Percentiles rank a stretch among this genome's conserved stretches.
Conservation (phyloP, 148 eudicot species). For the Persicaria tinctoria region DNA sequence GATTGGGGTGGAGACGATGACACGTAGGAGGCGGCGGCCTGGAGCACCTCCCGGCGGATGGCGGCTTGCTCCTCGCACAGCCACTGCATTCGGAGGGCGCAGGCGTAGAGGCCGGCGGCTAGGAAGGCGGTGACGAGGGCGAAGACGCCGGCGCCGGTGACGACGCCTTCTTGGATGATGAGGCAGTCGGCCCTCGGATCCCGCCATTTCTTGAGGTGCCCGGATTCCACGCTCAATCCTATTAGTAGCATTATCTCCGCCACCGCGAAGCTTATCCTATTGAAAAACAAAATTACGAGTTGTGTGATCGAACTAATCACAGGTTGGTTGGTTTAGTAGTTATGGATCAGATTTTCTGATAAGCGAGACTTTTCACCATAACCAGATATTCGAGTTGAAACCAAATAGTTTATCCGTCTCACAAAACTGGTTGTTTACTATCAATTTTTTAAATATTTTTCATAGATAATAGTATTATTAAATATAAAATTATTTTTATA, state of each 20-base stretch:
- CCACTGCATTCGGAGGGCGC: conserved; percentile 46
- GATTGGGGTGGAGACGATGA: conserved; percentile 52
- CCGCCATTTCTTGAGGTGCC: conserved; percentile 68
- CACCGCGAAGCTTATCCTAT: conserved; percentile 60
- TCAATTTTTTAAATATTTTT: too few species aligned
- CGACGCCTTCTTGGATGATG: conserved; percentile 43
- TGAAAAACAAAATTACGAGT: too few species aligned
- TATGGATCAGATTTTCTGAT: too few species aligned
- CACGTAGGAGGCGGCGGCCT: conserved; percentile 33
- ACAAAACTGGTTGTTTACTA: too few species aligned
- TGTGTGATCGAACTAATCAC: too few species aligned
- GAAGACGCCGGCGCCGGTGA: conserved; percentile 68
- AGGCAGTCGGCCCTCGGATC: conserved; percentile 54
- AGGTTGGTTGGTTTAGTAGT: too few species aligned
- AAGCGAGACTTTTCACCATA: too few species aligned
- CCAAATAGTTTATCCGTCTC: too few species aligned
- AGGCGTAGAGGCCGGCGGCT: conserved; percentile 60
- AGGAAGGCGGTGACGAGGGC: conserved; percentile 55
- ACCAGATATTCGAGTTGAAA: too few species aligned
- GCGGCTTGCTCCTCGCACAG: conserved; percentile 40
- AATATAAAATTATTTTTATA: too few species aligned
- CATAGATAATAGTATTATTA: too few species aligned
- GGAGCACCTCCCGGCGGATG: conserved; percentile 34
- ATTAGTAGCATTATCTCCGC: conserved; percentile 72
- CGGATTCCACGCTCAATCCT: conserved; percentile 79